Evolutionary conservation across 2,329 filamentous ascomycete genomes (phyloP).

Genomic region (Colletotrichum caudatum): DNA sequence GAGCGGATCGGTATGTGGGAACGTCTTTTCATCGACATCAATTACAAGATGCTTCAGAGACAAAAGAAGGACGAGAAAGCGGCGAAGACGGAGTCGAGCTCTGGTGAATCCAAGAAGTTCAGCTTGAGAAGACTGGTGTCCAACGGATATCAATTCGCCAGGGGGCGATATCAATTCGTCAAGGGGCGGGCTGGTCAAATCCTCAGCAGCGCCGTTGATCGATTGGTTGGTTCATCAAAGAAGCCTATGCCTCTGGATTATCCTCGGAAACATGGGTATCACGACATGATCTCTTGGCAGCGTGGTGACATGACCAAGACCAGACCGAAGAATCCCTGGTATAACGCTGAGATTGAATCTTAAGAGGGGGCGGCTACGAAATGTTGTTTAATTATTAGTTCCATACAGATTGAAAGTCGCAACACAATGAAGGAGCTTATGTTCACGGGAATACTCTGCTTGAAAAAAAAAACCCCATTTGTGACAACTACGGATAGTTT

Average conservation of each 20-base stretch:
- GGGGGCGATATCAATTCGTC: background rate
- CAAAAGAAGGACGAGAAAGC: background rate
- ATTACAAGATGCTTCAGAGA: conserved; percentile 35
- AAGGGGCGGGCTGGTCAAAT: conserved; percentile 10
- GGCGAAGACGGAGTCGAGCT: background rate
- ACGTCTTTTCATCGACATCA: conserved; percentile 41
- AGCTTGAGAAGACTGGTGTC: background rate
- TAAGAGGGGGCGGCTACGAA: background rate
- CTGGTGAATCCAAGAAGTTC: background rate
- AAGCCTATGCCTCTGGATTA: conserved; percentile 1
- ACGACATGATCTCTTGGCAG: conserved; percentile 41
- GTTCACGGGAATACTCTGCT: background rate
- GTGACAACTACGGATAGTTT: too few relatives aligned
- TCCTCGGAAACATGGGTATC: conserved; percentile 30
- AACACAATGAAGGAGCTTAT: background rate
- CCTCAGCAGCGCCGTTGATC: conserved; percentile 10
- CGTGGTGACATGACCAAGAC: conserved; percentile 20
- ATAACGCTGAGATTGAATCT: background rate
- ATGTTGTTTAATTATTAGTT: too few relatives aligned
- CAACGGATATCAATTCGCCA: background rate
- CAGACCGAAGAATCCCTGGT: background rate
- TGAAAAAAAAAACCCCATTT: too few relatives aligned
- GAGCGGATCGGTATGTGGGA: conserved; percentile 45
- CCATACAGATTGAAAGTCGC: background rate
- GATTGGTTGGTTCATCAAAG: background rate